These are phyloP conservation scores for Leishmania major DNA, from an alignment of 208 protist genomes.

Conservation along the genomic window DNA sequence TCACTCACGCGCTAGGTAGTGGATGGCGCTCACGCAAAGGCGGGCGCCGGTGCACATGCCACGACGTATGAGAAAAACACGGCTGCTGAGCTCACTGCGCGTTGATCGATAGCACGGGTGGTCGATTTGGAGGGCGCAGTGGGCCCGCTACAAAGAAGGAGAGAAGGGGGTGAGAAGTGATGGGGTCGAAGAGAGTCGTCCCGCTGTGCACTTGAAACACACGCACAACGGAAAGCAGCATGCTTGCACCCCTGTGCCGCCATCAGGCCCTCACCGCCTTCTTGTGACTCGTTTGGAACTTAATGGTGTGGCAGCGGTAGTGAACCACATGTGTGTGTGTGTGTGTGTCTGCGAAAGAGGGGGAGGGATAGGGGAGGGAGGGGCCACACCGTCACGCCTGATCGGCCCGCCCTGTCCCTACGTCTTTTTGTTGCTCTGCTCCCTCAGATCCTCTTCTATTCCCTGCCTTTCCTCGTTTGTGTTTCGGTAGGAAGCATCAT, in stretches of 20 bases:
- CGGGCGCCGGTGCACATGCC: neutral
- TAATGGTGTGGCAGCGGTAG: neutral
- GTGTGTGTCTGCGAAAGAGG: neutral
- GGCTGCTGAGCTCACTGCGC: neutral
- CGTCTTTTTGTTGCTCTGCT: neutral
- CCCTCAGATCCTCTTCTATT: neutral
- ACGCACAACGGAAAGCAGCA: slow-evolving; percentile 1
- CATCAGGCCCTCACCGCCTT: neutral
- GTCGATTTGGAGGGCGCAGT: neutral
- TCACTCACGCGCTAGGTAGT: neutral
- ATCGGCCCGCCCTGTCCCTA: neutral
- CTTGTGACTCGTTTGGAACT: neutral
- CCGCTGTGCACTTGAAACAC: neutral
- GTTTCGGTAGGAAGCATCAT: neutral
- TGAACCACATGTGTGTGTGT: neutral
- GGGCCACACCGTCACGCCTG: neutral
- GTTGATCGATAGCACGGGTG: neutral
- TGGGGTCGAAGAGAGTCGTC: neutral
- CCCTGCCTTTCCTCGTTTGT: neutral
- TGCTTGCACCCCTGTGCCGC: neutral
- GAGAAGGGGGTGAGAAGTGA: neutral
- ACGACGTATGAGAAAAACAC: neutral
- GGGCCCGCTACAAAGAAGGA: neutral
- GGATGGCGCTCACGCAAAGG: neutral
- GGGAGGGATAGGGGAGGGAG: neutral